Evolutionary conservation across 23 red algal species (phyloP).

Genomic region (Gracilaria gracilis): DNA sequence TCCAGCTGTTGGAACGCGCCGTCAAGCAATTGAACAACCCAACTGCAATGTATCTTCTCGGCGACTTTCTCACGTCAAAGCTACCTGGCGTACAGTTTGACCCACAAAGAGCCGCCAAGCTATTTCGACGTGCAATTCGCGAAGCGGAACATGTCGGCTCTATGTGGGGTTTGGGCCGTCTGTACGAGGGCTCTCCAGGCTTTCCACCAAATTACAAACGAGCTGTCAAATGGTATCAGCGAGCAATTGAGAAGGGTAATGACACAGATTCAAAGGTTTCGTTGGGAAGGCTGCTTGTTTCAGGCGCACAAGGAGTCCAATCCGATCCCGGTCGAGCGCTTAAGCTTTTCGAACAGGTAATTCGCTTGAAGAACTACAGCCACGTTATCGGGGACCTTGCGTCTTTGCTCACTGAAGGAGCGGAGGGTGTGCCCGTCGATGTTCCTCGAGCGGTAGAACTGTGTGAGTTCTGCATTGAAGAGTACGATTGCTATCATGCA

Average conservation of each 20-base stretch:
- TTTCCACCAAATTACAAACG: conserved; percentile 35
- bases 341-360: conserved; percentile 40
- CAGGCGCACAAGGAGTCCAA: conserved; percentile 21
- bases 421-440: conserved; percentile 14
- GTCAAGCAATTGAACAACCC: conserved; percentile 19
- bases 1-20: conserved; percentile 46
- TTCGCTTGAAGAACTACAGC: conserved; percentile 8
- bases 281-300: conserved; percentile 22
- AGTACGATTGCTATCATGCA: background rate
- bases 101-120: background rate
- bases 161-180: background rate
- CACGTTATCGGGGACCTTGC: conserved; percentile 41
- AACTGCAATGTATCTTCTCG: conserved; percentile 39
- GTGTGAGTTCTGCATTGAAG: conserved; percentile 41
- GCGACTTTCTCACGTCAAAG: conserved; percentile 27
- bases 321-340: conserved; percentile 16
- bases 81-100: background rate
- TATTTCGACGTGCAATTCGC: conserved; percentile 8
- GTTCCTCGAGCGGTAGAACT: conserved; percentile 25
- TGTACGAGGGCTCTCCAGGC: conserved; percentile 30
- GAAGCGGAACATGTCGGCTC: background rate
- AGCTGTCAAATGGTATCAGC: conserved; percentile 43
- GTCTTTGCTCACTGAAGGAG: conserved; percentile 34
- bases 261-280: conserved; percentile 24
- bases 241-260: conserved; percentile 50